Evolutionary conservation across 2,329 filamentous ascomycete species (phyloP), one percentile per base, ranked within the genome.

Genomic region (Trichoderma semiorbis): DNA sequence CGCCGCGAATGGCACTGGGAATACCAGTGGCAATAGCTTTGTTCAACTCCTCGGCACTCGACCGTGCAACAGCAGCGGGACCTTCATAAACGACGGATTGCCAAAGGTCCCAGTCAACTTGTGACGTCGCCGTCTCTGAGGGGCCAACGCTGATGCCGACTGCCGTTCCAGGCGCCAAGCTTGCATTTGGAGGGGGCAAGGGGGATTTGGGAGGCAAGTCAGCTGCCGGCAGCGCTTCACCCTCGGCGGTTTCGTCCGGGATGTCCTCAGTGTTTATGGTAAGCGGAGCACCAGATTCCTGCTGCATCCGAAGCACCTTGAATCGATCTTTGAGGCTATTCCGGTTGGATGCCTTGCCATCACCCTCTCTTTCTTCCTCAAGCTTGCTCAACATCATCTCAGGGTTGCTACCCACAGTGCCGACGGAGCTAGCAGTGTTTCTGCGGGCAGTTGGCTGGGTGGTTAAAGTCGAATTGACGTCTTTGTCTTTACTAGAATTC

Each of bases 81-180:
- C 96, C 96, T 83, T 98, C 93, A 75, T 98, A 97, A 39, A 99
- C 96, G 5, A 99, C 92, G 28, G 92, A 90, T 79, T 99, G 95
- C 96, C 96, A 99, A 50, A 99, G 84, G 81, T 99, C 96, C 96
- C 96, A 99, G 79, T 99, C 94, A n/a, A 99, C 96, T 28, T 93
- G 91, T 18, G 86, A 85, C 77, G 95, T 93, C 16, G 84, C 83
- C 74, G 91, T 86, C 26, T 90, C 89, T 3, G 93, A 91, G 10
- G 92, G 92, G 1, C 93, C 93, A 26, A 91, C 90, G 28, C 91
- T 91, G 55, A 95, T 89, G 7, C 95, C 95, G 12, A 93, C 91
- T 8, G 92, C 94, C 1, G 95, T 98, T 1, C 95, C 95, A 0
- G 95, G 95, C 1, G 94, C 91, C 58, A 98, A 84, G 71, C 87